Base-by-base conservation (phyloP, 306 rosid species). In the Acmispon strigosus region DNA sequence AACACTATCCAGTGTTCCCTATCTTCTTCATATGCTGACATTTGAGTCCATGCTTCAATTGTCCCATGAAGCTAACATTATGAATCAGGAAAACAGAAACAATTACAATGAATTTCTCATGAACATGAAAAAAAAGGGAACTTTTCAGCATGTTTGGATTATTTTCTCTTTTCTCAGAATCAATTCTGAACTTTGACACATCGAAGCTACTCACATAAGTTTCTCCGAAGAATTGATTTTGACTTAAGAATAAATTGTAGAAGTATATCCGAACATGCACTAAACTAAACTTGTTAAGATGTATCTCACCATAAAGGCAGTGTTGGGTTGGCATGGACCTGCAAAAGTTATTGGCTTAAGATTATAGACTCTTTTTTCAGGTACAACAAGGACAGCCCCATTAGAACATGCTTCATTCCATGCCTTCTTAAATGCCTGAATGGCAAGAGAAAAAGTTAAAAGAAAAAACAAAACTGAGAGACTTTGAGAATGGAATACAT, bases 321-420 rank as follows among this genome's bases (percentile, higher is more conserved):
- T 36, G 15, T 55, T 52, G 69, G 88, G 83, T 51, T 67, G 66
- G 77, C 96, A 92, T 77, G 98, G 96, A 70, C 98, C 98, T 17
- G 96, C 86, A 56, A 92, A 92, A 3, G 69, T 85, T 17, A 83
- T 80, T 62, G 95, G 88, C 75, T 86, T 89, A 49, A 92, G 83
- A 75, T 43, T 55, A 73, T 87, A 92, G 34, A 29, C 71, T 49
- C 70, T 80, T 19, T 76, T 69, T 50, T 53, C 55, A 18, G 98
- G 92, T 8, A 92, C 92, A 72, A 87, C 70, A 69, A 90, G 78
- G 47, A 29, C 36, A 36, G 51, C 81, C 1, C 69, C 72, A 36
- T 51, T 62, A 36, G 96, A 86, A 64, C 98, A 92, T 22, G 96
- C 95, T 81, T 67, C 74, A 27, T 65, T 76, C 98, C 98, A 92